Evolutionary conservation across 306 rosid genomes (phyloP), one percentile per base, ranked within the genome.

Genomic region (Mimosa pudica): DNA sequence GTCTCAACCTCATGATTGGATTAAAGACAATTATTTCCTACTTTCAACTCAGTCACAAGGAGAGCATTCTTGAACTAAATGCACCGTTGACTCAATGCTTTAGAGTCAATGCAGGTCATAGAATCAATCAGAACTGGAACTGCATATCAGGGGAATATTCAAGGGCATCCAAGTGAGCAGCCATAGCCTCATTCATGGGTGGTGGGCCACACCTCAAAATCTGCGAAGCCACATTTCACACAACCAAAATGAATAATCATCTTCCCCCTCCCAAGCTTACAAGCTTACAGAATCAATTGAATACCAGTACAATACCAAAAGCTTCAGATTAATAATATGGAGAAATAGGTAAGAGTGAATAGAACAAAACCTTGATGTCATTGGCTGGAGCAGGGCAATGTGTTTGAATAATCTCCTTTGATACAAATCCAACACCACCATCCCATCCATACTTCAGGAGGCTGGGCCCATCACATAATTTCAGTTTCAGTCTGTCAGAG

Each of bases 161-260:
- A 60, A 95, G 85, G 75, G 87, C 88, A 3, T 93, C 95, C 9
- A 95, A 94, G 83, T 91, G 92, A 75, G 75, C 92, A 33, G 86
- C 90, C 98, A 95, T 93, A 73, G 97, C 99, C 87, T 95, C 93
- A 93, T 95, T 95, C 99, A 95, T 95, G 1, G 98, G 99, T 9
- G 99, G 99, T 2, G 99, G 98, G 8, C 99, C 99, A 20, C 99
- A 95, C 82, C 99, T 87, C 74, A 95, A 78, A 51, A 95, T 82
- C 99, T 95, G 89, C 85, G 84, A 45, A 70, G 77, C 61, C 16
- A n/a, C 80, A 62, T 67, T 79, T 71, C 24, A n/a, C 75, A n/a
- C 75, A 62, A 61, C 4, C 48, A 51, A 16, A 79, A 41, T 36
- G 36, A 20, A 44, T 24, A 42, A 72, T 85, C 83, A 38, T 64